These are phyloP conservation scores for Aspergillus ustus DNA, from an alignment of 2,329 filamentous ascomycete genomes.

Conservation along the genomic window DNA sequence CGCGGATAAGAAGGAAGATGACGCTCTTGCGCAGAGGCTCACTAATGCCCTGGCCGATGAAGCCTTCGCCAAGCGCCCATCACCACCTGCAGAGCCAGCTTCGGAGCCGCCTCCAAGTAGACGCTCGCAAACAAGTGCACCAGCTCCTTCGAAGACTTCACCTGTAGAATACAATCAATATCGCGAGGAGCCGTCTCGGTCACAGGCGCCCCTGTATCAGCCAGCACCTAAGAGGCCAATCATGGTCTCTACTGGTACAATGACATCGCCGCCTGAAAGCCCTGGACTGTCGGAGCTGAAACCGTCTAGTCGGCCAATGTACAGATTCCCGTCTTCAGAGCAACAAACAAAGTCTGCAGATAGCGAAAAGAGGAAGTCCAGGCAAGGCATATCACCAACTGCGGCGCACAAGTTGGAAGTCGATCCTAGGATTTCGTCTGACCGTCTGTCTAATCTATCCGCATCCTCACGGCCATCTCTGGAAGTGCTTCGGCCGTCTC, in stretches of 20 bases:
- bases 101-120: conserved; percentile 31
- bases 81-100: conserved; percentile 36
- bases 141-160: conserved; percentile 28
- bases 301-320: conserved; percentile 51
- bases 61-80: conserved; percentile 66
- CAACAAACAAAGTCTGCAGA: conserved; percentile 49
- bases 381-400: conserved; percentile 38
- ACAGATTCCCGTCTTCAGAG: conserved; percentile 57
- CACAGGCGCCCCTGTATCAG: conserved; percentile 42
- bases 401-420: conserved; percentile 47
- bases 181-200: conserved; percentile 31
- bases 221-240: conserved; percentile 54
- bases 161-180: conserved; percentile 27
- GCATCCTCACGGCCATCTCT: conserved; percentile 69
- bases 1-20: conserved; percentile 47
- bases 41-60: conserved; percentile 81
- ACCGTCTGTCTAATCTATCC: conserved; percentile 58
- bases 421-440: conserved; percentile 55
- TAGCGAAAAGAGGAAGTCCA: conserved; percentile 26
- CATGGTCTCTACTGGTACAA: conserved; percentile 76
- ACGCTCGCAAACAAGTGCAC: conserved; percentile 31
- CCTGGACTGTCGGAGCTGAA: conserved; percentile 38
- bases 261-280: conserved; percentile 65
- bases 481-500: conserved; percentile 69
- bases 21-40: conserved; percentile 67